Evolutionary conservation across 768 basidiomycete species (phyloP).

Genomic region (Serendipita sp.): DNA sequence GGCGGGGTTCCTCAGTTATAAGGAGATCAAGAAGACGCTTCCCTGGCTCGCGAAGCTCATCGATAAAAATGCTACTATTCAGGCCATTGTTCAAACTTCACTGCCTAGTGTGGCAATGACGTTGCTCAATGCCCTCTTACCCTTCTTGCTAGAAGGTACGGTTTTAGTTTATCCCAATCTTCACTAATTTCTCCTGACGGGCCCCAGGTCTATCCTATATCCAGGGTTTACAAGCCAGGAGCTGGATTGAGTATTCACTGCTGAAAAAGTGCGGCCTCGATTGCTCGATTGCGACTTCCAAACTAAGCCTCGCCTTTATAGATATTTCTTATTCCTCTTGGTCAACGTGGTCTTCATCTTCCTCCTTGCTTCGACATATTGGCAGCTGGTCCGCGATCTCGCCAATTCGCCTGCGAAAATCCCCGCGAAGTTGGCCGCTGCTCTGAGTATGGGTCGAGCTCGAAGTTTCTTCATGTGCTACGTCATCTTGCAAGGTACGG

Average conservation of each 20-base stretch:
- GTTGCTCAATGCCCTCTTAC: constrained; percentile 71
- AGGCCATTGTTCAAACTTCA: constrained; percentile 87
- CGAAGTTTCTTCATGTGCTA: constrained; percentile 69
- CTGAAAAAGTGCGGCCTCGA: constrained; percentile 59
- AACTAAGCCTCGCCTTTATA: constrained; percentile 20
- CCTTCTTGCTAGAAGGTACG: constrained; percentile 77
- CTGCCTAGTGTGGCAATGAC: constrained; percentile 85
- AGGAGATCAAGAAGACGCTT: constrained; percentile 79
- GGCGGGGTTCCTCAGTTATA: constrained; percentile 76
- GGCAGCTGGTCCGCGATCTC: constrained; percentile 79
- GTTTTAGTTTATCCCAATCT: not conserved
- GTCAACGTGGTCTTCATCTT: constrained; percentile 92
- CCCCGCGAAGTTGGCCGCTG: constrained; percentile 78
- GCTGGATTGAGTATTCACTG: constrained; percentile 85
- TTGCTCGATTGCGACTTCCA: not conserved
- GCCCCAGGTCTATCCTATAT: constrained; percentile 53
- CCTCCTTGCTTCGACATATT: constrained; percentile 79
- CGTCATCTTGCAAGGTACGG: constrained; percentile 63
- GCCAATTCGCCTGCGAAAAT: constrained; percentile 90
- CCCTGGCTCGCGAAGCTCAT: constrained; percentile 82
- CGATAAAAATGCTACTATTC: constrained; percentile 61
- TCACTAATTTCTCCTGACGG: not conserved
- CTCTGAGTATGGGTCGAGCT: constrained; percentile 63
- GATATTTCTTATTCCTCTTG: constrained; percentile 87
- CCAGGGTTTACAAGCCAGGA: constrained; percentile 82